Evolutionary conservation across 768 basidiomycete species (phyloP), one percentile per base, ranked within the genome.

Genomic region (Guyanaporus albipodus): DNA sequence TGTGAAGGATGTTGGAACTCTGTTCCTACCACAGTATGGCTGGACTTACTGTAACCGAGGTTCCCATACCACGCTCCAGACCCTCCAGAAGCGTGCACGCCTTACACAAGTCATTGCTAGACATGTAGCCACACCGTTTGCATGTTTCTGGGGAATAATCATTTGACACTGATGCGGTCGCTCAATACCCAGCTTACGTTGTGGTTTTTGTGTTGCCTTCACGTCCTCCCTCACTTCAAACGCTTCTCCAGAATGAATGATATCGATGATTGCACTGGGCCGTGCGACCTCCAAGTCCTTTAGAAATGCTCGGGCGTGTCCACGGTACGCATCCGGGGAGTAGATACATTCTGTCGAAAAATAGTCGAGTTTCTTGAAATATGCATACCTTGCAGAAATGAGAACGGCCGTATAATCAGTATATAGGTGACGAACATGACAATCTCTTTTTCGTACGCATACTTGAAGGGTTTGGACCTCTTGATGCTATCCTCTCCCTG

Each of bases 291-390:
- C 96, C 12, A 98, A 75, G 53, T 96, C 91, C 67, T 99, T 99
- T 31, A 99, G 78, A 58, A 98, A 95, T 0, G 80, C 82, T 38
- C 96, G 79, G 1, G 96, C 93, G 62, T 98, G 94, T 0, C 96
- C 96, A 8, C 96, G 87, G 64, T 99, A 99, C 5, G 96, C 96
- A 63, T 97, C 96, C 8, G 96, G 95, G 4, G 93, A 94, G 67
- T 99, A 99, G 56, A 98, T 97, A 66, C 96, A 99, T 63, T 99
- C 96, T 8, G 95, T 99, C 2, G 94, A 97, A 69, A 96, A 97
- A 67, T 99, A 99, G 62, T 97, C 94, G 18, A 99, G 76, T 68
- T 97, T 96, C 74, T 95, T 97, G 75, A 97, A 97, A 68, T 99
- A 97, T 8, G 95, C 95, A 66, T 98, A 97, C 91, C 91, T 94